These are phyloP conservation scores for Penicillium macrosclerotiorum DNA, from an alignment of 495 filamentous ascomycete species.

Conservation along the genomic window DNA sequence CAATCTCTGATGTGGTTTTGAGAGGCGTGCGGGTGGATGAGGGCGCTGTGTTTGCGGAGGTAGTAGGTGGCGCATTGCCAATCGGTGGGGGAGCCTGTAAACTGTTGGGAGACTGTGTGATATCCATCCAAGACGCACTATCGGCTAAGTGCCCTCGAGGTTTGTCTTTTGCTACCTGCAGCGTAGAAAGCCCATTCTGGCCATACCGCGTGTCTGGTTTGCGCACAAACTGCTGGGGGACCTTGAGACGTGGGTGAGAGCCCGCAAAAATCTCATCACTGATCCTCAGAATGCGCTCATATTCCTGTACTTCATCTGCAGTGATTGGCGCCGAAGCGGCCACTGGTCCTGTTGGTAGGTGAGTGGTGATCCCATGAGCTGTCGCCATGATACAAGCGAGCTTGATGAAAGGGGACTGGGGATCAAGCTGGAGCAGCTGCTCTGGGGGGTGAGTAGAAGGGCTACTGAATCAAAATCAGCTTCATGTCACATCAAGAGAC, in stretches of 20 bases:
- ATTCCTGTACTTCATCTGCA: constrained; percentile 48
- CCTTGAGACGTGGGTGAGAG: constrained; percentile 70
- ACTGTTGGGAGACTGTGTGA: constrained; percentile 25
- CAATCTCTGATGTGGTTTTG: constrained; percentile 53
- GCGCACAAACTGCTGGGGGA: constrained; percentile 57
- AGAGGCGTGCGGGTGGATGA: constrained; percentile 37
- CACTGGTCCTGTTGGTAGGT: constrained; percentile 34
- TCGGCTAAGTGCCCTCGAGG: constrained; percentile 23
- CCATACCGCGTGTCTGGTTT: constrained; percentile 40
- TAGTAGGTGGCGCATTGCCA: constrained; percentile 24
- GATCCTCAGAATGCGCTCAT: constrained; percentile 71
- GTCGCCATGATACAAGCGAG: constrained; percentile 36
- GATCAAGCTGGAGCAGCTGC: not conserved
- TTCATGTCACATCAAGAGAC: constrained; percentile 1
- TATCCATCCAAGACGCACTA: constrained; percentile 30
- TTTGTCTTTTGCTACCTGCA: constrained; percentile 23
- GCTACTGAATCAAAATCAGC: not conserved
- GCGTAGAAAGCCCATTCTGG: constrained; percentile 21
- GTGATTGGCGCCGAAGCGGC: constrained; percentile 28
- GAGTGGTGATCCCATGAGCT: constrained; percentile 31
- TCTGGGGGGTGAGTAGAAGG: not conserved
- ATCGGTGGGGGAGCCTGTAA: constrained; percentile 31
- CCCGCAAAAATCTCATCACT: constrained; percentile 74
- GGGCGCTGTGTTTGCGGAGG: constrained; percentile 23
- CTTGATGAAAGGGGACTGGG: constrained; percentile 10